These are phyloP conservation scores for Pseudogymnoascus sp. DNA, from an alignment of 2,329 filamentous ascomycete genomes.

Conservation along the genomic window DNA sequence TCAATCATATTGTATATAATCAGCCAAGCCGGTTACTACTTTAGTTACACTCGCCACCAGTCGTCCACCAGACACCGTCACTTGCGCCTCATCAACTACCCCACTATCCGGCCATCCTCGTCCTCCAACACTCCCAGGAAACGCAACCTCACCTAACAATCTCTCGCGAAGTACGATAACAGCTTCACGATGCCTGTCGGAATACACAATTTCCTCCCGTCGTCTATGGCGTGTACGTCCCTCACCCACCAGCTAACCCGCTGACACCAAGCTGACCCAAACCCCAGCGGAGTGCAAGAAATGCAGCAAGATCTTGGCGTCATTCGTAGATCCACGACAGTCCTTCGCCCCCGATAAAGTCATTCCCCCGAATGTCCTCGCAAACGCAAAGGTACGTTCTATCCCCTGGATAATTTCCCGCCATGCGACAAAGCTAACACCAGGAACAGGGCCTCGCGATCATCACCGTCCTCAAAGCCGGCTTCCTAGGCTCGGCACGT, in stretches of 20 bases:
- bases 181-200: conserved; percentile 36
- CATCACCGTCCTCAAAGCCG: conserved; percentile 79
- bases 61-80: conserved; percentile 3
- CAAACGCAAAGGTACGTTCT: conserved; percentile 71
- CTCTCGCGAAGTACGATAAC: conserved; percentile 5
- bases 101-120: conserved; percentile 3
- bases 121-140: not conserved
- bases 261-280: conserved; percentile 17
- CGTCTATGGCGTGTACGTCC: conserved; percentile 60
- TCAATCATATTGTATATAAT: not conserved
- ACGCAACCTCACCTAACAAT: conserved; percentile 5
- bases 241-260: conserved; percentile 13
- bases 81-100: conserved; percentile 5
- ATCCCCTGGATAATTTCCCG: conserved; percentile 11
- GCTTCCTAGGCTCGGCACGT: conserved; percentile 74
- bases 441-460: conserved; percentile 63
- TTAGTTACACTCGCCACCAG: not conserved
- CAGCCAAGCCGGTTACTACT: conserved; percentile 8
- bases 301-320: conserved; percentile 88
- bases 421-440: conserved; percentile 11
- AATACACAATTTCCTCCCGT: conserved; percentile 59
- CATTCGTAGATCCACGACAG: conserved; percentile 90
- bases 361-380: conserved; percentile 83
- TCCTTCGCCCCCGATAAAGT: conserved; percentile 94
- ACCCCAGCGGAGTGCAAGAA: conserved; percentile 88